Base-by-base conservation (phyloP, 139 green algal species). In the Limnomonas spitsbergensis region DNA sequence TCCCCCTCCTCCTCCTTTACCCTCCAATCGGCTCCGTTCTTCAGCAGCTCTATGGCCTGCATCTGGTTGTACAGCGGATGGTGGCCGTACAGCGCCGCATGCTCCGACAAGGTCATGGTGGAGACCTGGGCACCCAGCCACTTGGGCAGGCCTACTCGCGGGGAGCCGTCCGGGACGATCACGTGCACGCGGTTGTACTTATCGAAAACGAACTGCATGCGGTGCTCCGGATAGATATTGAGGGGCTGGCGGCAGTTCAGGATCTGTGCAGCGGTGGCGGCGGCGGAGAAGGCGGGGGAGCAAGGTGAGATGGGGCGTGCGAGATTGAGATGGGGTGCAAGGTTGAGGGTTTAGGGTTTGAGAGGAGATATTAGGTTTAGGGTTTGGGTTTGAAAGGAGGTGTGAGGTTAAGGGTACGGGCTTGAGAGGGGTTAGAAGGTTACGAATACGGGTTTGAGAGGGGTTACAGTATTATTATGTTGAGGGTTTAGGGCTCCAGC, bases 181-280 rank as follows among this genome's bases (percentile, higher is more conserved):
- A 74, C 29, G 36, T n/a, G 6, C 35, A 42, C 68, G 36, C 68
- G 68, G 6, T 74, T 42, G 68, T 53, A 74, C 7, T 32, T n/a
- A 32, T 74, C 68, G 38, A 82, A 82, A 1, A 6, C 27, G 20
- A 82, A 82, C 38, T 39, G 77, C 69, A 77, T 35, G n/a, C 42
- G 24, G 69, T 77, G 68, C 77, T 82, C 77, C 2, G 77, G 77
- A 35, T 68, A 82, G 4, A 82, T 52, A 26, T 24, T 4, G 34
- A 42, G 20, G 1, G 34, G 36, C n/a, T 7, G 9, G 31, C 69
- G 36, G 4, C 38, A n/a, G 14, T n/a, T 31, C 2, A 82, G 52
- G 42, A 77, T 1, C 37, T 70, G 35, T n/a, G 4, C 53, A 38
- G 29, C 4, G 56, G 20, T 29, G 20, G 47, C 47, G 20, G 47